Conservation (phyloP, 177 flowering plant genomes). For the Vitis hybrid region DNA sequence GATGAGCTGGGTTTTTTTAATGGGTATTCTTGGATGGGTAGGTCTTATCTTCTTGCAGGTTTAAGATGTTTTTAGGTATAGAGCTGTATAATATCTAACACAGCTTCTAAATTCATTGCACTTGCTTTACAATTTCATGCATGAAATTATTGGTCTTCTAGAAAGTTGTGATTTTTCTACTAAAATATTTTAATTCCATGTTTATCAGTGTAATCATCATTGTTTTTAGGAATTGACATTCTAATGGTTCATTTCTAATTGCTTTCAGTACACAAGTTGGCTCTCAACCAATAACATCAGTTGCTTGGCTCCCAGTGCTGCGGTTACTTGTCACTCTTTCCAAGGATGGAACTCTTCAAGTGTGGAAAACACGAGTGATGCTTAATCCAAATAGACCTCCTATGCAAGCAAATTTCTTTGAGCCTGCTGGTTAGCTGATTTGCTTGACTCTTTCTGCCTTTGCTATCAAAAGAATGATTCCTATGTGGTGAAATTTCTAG, state of each 20-base stretch:
- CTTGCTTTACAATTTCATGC: too few species aligned
- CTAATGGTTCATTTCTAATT: constrained; percentile 8
- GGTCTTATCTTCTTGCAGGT: too few species aligned
- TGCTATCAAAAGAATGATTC: neutral
- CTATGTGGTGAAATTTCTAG: neutral
- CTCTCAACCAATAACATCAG: constrained; percentile 80
- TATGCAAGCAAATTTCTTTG: constrained; percentile 91
- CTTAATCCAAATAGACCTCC: constrained; percentile 88
- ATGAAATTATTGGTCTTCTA: too few species aligned
- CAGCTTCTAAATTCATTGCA: too few species aligned
- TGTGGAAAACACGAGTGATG: constrained; percentile 81
- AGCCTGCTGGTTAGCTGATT: constrained; percentile 75
- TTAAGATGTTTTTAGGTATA: too few species aligned
- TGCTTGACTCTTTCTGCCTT: neutral
- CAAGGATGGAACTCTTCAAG: constrained; percentile 92
- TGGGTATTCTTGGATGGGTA: too few species aligned
- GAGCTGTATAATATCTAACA: too few species aligned
- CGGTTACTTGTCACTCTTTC: constrained; percentile 81
- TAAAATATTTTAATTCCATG: too few species aligned
- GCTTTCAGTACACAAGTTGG: constrained; percentile 84
- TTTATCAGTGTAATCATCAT: too few species aligned
- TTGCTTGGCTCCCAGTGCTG: constrained; percentile 80
- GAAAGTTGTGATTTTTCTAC: too few species aligned
- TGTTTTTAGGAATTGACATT: too few species aligned
- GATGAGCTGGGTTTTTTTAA: too few species aligned